A percentile compares a stretch with the other conserved stretches of the same genome.
phyloP scores from a whole-genome alignment of 208 protist species.

The Chromosphaera perkinsii region DNA sequence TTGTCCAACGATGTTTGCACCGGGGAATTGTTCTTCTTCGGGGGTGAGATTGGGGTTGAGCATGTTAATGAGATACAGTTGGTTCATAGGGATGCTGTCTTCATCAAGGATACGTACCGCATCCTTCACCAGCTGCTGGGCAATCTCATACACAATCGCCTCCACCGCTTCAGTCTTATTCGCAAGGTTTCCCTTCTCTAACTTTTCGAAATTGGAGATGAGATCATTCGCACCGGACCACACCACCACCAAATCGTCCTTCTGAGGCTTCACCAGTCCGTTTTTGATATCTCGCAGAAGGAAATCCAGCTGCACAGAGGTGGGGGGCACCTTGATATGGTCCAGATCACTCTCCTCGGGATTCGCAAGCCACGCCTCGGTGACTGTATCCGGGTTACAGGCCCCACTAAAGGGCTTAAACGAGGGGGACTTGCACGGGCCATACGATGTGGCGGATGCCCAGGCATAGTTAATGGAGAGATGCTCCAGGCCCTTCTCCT shows the following conservation, averaged over 20 bases:
- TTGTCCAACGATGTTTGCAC: not conserved
- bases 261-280: not conserved
- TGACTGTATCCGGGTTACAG: not conserved
- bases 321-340: not conserved
- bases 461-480: not conserved
- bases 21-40: not conserved
- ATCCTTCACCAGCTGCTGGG: not conserved
- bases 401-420: not conserved
- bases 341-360: not conserved
- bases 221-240: not conserved
- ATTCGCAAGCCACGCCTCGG: not conserved
- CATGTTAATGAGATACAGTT: not conserved
- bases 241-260: not conserved
- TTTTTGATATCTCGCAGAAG: not conserved
- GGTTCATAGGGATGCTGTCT: not conserved
- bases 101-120: not conserved
- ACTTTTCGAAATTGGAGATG: not conserved
- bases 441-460: not conserved
- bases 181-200: not conserved
- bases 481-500: no score
- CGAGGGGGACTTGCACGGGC: not conserved
- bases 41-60: not conserved
- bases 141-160: not conserved
- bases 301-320: not conserved
- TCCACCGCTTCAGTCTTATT: not conserved